Percentiles rank a stretch among this genome's conserved stretches.
Conservation (phyloP, 2,329 filamentous ascomycete species). For the Fusarium illudens region DNA sequence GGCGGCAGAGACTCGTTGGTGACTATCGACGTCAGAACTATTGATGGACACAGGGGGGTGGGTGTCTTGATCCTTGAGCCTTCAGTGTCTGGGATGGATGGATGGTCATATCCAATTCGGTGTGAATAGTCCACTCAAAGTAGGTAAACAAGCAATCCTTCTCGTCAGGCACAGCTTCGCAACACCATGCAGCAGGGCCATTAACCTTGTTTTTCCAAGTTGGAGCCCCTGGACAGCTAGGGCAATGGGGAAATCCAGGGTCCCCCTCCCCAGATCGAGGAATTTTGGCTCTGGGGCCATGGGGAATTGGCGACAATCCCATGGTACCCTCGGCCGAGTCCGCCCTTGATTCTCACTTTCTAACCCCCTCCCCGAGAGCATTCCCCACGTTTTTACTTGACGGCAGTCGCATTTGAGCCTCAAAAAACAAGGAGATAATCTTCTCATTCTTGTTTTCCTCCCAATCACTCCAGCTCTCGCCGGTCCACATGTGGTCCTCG, state of each 20-base stretch:
- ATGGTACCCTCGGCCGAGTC: slow-evolving; percentile 11
- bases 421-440: slow-evolving; percentile 13
- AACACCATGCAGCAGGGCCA: neutral
- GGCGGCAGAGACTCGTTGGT: neutral
- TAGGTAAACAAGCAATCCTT: neutral
- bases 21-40: slow-evolving; percentile 26
- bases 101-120: slow-evolving; percentile 3
- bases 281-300: slow-evolving; percentile 22
- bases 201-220: neutral
- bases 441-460: neutral
- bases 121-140: neutral
- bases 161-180: neutral
- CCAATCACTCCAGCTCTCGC: neutral
- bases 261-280: slow-evolving; percentile 11
- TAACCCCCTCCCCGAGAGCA: slow-evolving; percentile 22
- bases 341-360: slow-evolving; percentile 23
- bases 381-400: slow-evolving; percentile 25
- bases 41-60: slow-evolving; percentile 12
- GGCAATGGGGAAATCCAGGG: slow-evolving; percentile 24
- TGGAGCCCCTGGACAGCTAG: neutral
- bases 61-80: neutral
- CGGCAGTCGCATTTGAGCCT: slow-evolving; percentile 26
- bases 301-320: slow-evolving; percentile 33
- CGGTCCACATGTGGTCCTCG: slow-evolving; percentile 19
- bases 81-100: neutral